Conservation (phyloP, 768 basidiomycete genomes). For the Boletellus ananiceps region DNA sequence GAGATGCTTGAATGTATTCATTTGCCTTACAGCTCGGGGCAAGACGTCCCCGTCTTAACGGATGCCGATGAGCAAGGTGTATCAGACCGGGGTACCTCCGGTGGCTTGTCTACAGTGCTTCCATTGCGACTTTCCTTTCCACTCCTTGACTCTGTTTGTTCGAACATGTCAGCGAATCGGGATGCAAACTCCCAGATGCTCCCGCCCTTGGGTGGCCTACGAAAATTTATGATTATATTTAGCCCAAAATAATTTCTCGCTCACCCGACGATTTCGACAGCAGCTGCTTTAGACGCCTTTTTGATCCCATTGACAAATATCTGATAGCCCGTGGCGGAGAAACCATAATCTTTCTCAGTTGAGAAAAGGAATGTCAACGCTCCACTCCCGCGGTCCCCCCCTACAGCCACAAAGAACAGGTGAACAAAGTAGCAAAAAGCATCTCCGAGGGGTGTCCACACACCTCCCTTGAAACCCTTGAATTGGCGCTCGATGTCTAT, state of each 20-base stretch:
- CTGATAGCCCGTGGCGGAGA: constrained; percentile 22
- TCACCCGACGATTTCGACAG: constrained; percentile 14
- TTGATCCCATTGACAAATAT: constrained; percentile 11
- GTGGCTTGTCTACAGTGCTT: background rate
- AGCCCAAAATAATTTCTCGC: background rate
- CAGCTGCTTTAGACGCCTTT: background rate
- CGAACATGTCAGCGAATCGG: constrained; percentile 13
- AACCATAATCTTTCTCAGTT: constrained; percentile 13
- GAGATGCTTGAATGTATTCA: background rate
- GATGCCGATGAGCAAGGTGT: constrained; percentile 20
- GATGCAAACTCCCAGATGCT: constrained; percentile 13
- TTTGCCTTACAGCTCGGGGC: constrained; percentile 16
- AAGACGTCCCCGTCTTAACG: constrained; percentile 5
- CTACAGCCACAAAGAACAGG: constrained; percentile 9
- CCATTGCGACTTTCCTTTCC: background rate
- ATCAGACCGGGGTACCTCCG: constrained; percentile 8
- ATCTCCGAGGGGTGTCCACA: constrained; percentile 1
- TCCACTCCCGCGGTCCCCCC: constrained; percentile 2
- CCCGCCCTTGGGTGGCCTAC: constrained; percentile 15
- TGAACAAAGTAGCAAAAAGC: background rate
- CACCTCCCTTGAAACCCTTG: constrained; percentile 25
- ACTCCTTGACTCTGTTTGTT: constrained; percentile 5
- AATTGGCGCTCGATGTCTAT: constrained; percentile 5
- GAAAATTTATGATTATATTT: background rate
- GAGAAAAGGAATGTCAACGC: constrained; percentile 22